Percentiles rank a stretch among this genome's conserved stretches.
Evolutionary conservation across 768 basidiomycete species (phyloP).

Genomic region (Kwoniella dendrophila): DNA sequence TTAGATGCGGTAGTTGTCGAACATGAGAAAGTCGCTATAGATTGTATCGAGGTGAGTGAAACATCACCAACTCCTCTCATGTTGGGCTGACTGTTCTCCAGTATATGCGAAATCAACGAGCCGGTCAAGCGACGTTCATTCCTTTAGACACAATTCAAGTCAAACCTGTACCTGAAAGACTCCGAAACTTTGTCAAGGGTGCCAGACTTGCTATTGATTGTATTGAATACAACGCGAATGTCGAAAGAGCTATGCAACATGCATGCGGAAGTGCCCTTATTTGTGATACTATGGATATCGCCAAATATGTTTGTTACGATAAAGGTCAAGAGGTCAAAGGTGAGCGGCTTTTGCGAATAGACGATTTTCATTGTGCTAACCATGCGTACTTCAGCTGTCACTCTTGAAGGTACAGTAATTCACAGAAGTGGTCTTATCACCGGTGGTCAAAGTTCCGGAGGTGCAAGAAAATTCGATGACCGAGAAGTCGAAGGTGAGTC

Average conservation of each 20-base stretch:
- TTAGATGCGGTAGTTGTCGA: conserved; percentile 96
- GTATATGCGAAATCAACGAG: conserved; percentile 93
- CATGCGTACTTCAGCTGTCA: conserved; percentile 68
- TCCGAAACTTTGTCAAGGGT: conserved; percentile 85
- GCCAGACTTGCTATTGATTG: conserved; percentile 83
- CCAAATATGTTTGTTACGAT: conserved; percentile 85
- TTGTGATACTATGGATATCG: conserved; percentile 93
- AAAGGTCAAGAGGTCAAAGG: conserved; percentile 97
- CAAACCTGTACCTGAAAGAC: conserved; percentile 91
- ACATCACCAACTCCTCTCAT: neutral
- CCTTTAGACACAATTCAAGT: conserved; percentile 97
- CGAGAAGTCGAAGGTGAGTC: conserved; percentile 79
- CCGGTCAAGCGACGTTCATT: conserved; percentile 95
- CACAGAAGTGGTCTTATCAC: conserved; percentile 98
- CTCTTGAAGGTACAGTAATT: conserved; percentile 92
- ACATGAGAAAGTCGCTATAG: conserved; percentile 93
- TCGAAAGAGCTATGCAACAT: conserved; percentile 93
- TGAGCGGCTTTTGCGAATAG: conserved; percentile 55
- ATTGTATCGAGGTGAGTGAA: conserved; percentile 81
- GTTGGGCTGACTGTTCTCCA: no score
- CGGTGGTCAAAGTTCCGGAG: conserved; percentile 80
- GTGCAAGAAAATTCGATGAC: conserved; percentile 90
- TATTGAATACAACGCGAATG: conserved; percentile 75
- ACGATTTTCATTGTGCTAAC: neutral
- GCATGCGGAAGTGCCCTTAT: conserved; percentile 94